A percentile compares a stretch with the other conserved stretches of the same genome.
phyloP scores from a whole-genome alignment of 352 stramenopile species.

The Peronospora farinosa region DNA sequence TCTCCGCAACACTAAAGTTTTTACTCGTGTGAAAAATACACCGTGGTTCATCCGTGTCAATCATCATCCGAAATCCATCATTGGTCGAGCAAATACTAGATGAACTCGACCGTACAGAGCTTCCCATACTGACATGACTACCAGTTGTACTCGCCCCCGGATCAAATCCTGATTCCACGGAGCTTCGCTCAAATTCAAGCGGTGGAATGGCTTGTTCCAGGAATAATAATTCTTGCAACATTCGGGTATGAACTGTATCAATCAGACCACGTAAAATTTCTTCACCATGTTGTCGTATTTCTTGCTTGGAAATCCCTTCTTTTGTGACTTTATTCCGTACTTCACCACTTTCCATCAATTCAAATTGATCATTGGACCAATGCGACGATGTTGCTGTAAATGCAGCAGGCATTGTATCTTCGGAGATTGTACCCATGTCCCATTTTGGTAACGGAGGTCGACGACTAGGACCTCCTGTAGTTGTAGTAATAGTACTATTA shows the following conservation, averaged over 20 bases:
- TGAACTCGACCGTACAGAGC: constrained; percentile 57
- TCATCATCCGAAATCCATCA: constrained; percentile 77
- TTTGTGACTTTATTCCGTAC: constrained; percentile 45
- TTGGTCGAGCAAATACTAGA: constrained; percentile 79
- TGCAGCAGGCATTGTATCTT: constrained; percentile 44
- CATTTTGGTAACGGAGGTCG: constrained; percentile 29
- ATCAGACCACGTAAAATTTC: constrained; percentile 65
- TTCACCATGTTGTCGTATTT: constrained; percentile 66
- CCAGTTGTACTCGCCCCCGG: no score
- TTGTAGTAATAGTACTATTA: no score
- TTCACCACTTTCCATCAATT: constrained; percentile 48
- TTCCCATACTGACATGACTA: constrained; percentile 27
- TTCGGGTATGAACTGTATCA: constrained; percentile 64
- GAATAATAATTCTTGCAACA: constrained; percentile 77
- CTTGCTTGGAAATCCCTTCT: constrained; percentile 56
- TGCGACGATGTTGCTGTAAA: constrained; percentile 35
- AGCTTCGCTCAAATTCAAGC: constrained; percentile 52
- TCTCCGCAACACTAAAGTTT: constrained; percentile 69
- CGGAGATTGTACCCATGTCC: constrained; percentile 78
- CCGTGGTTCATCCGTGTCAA: constrained; percentile 67
- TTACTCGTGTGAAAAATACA: constrained; percentile 81
- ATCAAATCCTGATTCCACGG: constrained; percentile 43
- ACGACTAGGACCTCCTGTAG: no score
- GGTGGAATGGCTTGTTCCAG: constrained; percentile 72
- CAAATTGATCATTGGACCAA: constrained; percentile 56